A percentile compares a stretch with the other conserved stretches of the same genome.
phyloP scores from a whole-genome alignment of 1,284 basidiomycete genomes.

The Cutaneotrichosporon spelunceum region DNA sequence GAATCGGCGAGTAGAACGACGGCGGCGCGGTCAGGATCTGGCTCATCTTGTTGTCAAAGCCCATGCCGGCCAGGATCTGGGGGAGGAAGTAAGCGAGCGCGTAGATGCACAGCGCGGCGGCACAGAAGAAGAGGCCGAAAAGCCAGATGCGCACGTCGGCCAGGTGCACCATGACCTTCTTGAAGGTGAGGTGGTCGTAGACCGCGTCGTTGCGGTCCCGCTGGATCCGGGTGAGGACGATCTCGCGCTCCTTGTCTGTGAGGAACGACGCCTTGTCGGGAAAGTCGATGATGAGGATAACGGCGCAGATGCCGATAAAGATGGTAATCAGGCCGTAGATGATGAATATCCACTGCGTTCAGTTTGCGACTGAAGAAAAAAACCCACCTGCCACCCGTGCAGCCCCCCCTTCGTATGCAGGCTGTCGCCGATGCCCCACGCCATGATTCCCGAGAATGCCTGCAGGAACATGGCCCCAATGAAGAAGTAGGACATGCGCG shows the following conservation, averaged over 20 bases:
- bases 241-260: conserved; percentile 13
- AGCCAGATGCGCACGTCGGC: conserved; percentile 52
- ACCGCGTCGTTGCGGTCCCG: conserved; percentile 44
- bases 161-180: conserved; percentile 37
- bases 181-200: conserved; percentile 48
- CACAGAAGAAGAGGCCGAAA: conserved; percentile 51
- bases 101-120: conserved; percentile 26
- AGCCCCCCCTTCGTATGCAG: conserved; percentile 6
- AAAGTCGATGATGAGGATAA: conserved; percentile 19
- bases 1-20: conserved; percentile 46
- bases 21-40: conserved; percentile 51
- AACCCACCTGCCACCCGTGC: conserved; percentile 15
- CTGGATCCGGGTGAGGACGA: conserved; percentile 18
- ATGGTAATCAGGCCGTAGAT: conserved; percentile 18
- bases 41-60: conserved; percentile 42
- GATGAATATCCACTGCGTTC: conserved; percentile 18
- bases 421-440: conserved; percentile 11
- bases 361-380: conserved; percentile 6
- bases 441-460: conserved; percentile 15
- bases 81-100: conserved; percentile 50
- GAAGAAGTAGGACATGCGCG: conserved; percentile 25
- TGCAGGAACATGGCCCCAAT: conserved; percentile 17
- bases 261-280: conserved; percentile 23
- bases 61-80: conserved; percentile 50
- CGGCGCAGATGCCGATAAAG: conserved; percentile 8